Percentiles rank a stretch among this genome's conserved stretches.
These are phyloP conservation scores for Salinomyces thailandicus DNA, from an alignment of 2,329 filamentous ascomycete genomes.

Conservation along the genomic window DNA sequence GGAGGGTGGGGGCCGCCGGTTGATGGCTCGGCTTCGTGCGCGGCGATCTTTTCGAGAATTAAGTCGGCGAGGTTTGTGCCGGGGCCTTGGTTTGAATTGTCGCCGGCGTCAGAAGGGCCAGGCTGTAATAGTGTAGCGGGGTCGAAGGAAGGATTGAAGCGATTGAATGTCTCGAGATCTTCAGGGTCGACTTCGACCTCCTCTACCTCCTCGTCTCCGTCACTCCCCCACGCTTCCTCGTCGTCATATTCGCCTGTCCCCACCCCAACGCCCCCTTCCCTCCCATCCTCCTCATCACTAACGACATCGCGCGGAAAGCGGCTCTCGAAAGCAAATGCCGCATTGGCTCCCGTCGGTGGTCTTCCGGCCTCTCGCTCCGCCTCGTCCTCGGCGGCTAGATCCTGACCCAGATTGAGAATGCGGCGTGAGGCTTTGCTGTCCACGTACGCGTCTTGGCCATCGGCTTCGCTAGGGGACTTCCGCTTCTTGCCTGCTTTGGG, in stretches of 20 bases:
- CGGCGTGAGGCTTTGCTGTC: constrained; percentile 80
- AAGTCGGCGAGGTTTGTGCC: constrained; percentile 78
- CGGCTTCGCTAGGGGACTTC: constrained; percentile 45
- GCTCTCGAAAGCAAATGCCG: constrained; percentile 70
- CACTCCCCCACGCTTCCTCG: constrained; percentile 63
- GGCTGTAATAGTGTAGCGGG: constrained; percentile 60
- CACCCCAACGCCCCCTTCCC: constrained; percentile 43
- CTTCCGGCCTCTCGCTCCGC: constrained; percentile 35
- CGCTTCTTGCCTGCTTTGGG: constrained; percentile 54
- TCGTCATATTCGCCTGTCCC: constrained; percentile 38
- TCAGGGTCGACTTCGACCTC: constrained; percentile 73
- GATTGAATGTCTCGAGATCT: constrained; percentile 83
- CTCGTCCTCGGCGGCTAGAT: constrained; percentile 73
- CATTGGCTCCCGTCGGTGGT: constrained; percentile 38
- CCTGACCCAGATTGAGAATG: constrained; percentile 81
- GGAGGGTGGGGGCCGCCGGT: constrained; percentile 51
- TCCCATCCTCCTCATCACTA: constrained; percentile 36
- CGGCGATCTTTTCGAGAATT: constrained; percentile 88
- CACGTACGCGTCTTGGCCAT: constrained; percentile 59
- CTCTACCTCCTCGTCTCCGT: constrained; percentile 49
- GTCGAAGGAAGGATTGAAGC: constrained; percentile 68
- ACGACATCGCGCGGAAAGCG: constrained; percentile 46
- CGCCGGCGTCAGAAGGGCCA: constrained; percentile 40
- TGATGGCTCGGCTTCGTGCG: constrained; percentile 63
- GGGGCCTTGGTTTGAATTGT: constrained; percentile 26